Evolutionary conservation across 768 basidiomycete species (phyloP).

Genomic region (Auriculariales sp.): DNA sequence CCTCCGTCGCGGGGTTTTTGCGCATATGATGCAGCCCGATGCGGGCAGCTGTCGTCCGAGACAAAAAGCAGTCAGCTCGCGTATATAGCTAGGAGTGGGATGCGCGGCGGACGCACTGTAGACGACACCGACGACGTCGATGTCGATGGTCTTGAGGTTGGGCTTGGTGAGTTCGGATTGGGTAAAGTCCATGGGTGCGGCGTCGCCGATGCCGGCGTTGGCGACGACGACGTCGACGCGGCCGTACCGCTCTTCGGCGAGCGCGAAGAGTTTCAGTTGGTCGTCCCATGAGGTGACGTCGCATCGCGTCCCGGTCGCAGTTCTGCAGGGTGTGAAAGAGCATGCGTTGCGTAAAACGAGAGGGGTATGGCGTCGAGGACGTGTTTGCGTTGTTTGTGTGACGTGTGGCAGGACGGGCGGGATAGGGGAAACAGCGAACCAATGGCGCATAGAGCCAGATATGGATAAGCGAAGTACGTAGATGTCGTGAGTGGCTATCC

Average conservation of each 20-base stretch:
- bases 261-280: neutral
- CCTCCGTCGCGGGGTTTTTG: neutral
- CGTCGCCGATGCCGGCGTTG: conserved; percentile 3
- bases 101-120: conserved; percentile 1
- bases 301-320: neutral
- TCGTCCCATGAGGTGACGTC: conserved; percentile 3
- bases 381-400: no score
- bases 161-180: conserved; percentile 1
- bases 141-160: neutral
- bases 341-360: no score
- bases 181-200: neutral
- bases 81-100: no score
- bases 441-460: neutral
- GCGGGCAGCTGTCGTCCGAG: neutral
- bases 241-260: neutral
- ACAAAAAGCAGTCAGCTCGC: neutral
- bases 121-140: conserved; percentile 1
- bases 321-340: neutral
- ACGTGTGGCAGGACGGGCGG: no score
- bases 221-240: conserved; percentile 2
- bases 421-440: no score
- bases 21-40: neutral
- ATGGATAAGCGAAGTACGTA: neutral
- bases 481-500: no score
- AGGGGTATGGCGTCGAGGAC: no score